Evolutionary conservation across 768 basidiomycete genomes (phyloP).

Genomic region (Scleroderma bovista): DNA sequence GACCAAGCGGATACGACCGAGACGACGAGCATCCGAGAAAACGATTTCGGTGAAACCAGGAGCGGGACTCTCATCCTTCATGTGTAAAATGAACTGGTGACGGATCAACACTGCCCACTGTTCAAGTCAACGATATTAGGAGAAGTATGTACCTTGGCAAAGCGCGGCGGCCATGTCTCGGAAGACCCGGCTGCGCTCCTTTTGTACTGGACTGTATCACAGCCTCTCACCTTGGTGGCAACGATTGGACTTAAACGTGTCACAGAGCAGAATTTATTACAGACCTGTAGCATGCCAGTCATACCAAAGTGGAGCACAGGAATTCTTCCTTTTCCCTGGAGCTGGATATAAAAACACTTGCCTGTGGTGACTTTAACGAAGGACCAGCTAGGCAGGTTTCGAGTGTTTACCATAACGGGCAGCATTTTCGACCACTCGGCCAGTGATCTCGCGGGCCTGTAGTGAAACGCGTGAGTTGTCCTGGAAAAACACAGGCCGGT

Average conservation of each 20-base stretch:
- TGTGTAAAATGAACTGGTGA: conserved; percentile 56
- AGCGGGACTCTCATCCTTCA: conserved; percentile 36
- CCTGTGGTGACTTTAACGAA: conserved; percentile 32
- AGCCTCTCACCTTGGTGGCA: conserved; percentile 40
- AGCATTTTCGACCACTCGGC: conserved; percentile 42
- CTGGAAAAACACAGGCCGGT: conserved; percentile 22
- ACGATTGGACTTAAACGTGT: not conserved
- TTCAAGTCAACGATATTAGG: not conserved
- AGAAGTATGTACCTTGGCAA: conserved; percentile 46
- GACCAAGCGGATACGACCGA: conserved; percentile 65
- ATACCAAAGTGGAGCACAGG: conserved; percentile 81
- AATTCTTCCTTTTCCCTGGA: conserved; percentile 53
- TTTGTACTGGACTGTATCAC: conserved; percentile 44
- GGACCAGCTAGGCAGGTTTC: no score
- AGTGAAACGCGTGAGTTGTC: no score
- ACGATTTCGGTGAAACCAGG: conserved; percentile 46
- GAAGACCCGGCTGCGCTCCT: conserved; percentile 35
- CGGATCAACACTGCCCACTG: not conserved
- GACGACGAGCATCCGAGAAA: conserved; percentile 66
- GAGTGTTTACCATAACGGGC: conserved; percentile 46
- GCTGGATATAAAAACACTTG: conserved; percentile 61
- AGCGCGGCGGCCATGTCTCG: conserved; percentile 60
- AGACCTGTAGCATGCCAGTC: conserved; percentile 77
- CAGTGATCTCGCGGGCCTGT: conserved; percentile 50
- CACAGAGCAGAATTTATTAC: not conserved